phyloP scores from a whole-genome alignment of 2,329 filamentous ascomycete species.

The Cladosporium cucumerinum region DNA sequence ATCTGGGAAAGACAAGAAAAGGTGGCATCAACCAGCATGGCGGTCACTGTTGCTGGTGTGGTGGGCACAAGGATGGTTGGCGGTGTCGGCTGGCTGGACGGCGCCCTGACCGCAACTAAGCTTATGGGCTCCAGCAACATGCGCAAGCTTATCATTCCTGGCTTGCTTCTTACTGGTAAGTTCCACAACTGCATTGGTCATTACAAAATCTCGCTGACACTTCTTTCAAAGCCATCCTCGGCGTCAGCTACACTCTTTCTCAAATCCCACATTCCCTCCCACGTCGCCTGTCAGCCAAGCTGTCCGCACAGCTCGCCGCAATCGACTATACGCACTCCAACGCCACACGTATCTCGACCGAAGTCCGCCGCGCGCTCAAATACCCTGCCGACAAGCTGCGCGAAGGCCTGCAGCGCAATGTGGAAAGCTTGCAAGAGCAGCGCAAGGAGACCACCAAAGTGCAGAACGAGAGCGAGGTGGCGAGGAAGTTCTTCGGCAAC shows the following conservation, averaged over 20 bases:
- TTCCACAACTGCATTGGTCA: background rate
- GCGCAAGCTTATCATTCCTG: conserved; percentile 75
- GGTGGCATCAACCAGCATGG: conserved; percentile 89
- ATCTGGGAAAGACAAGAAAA: conserved; percentile 91
- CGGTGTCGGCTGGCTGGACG: conserved; percentile 84
- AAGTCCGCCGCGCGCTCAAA: conserved; percentile 84
- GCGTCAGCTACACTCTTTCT: conserved; percentile 74
- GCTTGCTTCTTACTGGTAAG: conserved; percentile 75
- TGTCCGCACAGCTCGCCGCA: conserved; percentile 71
- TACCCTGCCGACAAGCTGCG: conserved; percentile 84
- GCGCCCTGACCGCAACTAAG: conserved; percentile 75
- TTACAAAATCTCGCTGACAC: background rate
- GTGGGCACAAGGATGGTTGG: conserved; percentile 78
- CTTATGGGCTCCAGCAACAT: conserved; percentile 78
- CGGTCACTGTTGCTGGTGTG: conserved; percentile 83
- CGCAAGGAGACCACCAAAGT: conserved; percentile 81
- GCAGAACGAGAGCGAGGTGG: conserved; percentile 78
- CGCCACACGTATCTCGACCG: conserved; percentile 74
- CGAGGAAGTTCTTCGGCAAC: conserved; percentile 85
- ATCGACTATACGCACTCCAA: conserved; percentile 94
- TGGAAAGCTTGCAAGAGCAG: conserved; percentile 75
- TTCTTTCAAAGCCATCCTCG: conserved; percentile 59
- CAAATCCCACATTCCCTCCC: conserved; percentile 89
- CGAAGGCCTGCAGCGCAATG: conserved; percentile 74
- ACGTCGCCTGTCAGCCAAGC: conserved; percentile 77